Percentiles rank a stretch among this genome's conserved stretches.
These are phyloP conservation scores for Desmodesmus armatus DNA, from an alignment of 139 green algal genomes.

Conservation along the genomic window DNA sequence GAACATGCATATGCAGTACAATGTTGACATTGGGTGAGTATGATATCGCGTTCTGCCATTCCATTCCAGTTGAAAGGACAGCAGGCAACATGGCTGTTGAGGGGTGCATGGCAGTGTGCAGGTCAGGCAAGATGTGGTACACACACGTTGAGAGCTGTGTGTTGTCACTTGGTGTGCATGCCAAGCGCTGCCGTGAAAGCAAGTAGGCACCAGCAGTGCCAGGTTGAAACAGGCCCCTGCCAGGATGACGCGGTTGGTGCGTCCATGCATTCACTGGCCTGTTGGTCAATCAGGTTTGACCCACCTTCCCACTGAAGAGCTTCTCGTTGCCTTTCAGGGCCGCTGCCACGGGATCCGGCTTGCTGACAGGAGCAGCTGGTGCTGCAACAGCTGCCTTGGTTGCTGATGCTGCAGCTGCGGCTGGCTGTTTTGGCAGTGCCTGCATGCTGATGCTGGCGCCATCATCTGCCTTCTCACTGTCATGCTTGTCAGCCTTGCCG, in stretches of 20 bases:
- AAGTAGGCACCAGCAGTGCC: not conserved
- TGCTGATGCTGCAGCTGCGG: conserved; percentile 7
- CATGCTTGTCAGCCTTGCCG: not conserved
- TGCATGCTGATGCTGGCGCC: not conserved
- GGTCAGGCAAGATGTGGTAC: not conserved
- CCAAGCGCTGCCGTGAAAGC: not conserved
- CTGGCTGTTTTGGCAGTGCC: not conserved
- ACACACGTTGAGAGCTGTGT: not conserved
- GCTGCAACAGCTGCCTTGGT: conserved; percentile 4
- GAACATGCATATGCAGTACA: no score
- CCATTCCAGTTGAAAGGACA: not conserved
- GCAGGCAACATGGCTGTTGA: not conserved
- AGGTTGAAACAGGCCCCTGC: no score
- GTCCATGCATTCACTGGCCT: not conserved
- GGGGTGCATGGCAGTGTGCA: no score
- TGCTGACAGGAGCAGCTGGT: conserved; percentile 27
- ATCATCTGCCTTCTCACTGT: not conserved
- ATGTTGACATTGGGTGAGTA: no score
- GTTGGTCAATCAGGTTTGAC: not conserved
- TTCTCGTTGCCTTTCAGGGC: conserved; percentile 54
- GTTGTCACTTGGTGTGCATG: not conserved
- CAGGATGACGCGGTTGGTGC: no score
- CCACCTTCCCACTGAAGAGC: conserved; percentile 53
- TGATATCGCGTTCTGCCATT: no score
- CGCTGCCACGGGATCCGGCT: conserved; percentile 30